phyloP scores from a whole-genome alignment of 2,329 filamentous ascomycete genomes.

The Beauveria australis region DNA sequence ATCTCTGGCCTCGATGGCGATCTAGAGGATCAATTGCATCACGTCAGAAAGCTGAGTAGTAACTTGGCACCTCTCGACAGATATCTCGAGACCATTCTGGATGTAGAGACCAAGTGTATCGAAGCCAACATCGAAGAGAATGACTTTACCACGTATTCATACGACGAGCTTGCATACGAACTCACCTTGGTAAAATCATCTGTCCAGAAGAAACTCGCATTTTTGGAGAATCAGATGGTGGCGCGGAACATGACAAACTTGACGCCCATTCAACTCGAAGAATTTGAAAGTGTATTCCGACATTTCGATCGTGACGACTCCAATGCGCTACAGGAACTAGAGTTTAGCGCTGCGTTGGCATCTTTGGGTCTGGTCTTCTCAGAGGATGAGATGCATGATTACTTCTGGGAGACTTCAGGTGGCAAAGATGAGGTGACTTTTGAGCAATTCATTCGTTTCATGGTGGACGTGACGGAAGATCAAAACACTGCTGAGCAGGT shows the following conservation, averaged over 20 bases:
- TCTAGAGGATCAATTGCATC: slow-evolving; percentile 85
- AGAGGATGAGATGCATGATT: slow-evolving; percentile 96
- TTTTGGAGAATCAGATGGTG: slow-evolving; percentile 97
- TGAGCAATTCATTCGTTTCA: slow-evolving; percentile 98
- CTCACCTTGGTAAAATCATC: slow-evolving; percentile 83
- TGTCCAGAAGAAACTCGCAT: slow-evolving; percentile 91
- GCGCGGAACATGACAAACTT: slow-evolving; percentile 98
- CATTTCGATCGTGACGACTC: slow-evolving; percentile 93
- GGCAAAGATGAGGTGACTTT: slow-evolving; percentile 79
- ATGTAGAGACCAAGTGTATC: slow-evolving; percentile 78
- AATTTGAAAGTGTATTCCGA: slow-evolving; percentile 96
- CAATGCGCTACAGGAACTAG: slow-evolving; percentile 84
- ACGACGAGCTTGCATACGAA: slow-evolving; percentile 93
- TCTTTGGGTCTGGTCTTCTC: slow-evolving; percentile 92
- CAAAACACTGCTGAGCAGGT: slow-evolving; percentile 98
- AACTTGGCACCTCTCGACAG: slow-evolving; percentile 84
- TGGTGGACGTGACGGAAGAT: slow-evolving; percentile 98
- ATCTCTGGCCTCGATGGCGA: slow-evolving; percentile 97
- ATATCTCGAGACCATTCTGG: slow-evolving; percentile 80
- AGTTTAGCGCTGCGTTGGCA: slow-evolving; percentile 93
- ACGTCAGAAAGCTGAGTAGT: slow-evolving; percentile 76
- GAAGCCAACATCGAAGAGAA: slow-evolving; percentile 99
- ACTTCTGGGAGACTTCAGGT: slow-evolving; percentile 79
- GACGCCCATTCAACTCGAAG: slow-evolving; percentile 94
- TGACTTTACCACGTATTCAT: slow-evolving; percentile 98